phyloP scores from a whole-genome alignment of 768 basidiomycete species.

The Russula sp. region DNA sequence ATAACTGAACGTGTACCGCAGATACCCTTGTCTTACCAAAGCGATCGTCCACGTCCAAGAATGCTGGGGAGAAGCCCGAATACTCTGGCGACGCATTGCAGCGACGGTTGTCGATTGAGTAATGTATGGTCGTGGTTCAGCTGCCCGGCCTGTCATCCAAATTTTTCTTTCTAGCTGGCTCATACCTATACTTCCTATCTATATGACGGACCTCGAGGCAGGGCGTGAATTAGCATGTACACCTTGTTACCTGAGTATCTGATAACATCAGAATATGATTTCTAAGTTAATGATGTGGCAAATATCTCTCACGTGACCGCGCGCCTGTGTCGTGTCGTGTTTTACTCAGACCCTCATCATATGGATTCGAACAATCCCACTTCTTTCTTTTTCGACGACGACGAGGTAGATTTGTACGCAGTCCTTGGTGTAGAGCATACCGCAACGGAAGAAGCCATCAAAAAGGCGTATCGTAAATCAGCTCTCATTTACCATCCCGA shows the following conservation, averaged over 20 bases:
- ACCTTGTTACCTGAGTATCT: no score
- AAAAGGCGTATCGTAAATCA: slow-evolving; percentile 76
- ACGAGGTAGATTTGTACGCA: slow-evolving; percentile 75
- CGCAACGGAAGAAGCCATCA: slow-evolving; percentile 62
- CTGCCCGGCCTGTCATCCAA: neutral
- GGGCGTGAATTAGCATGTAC: no score
- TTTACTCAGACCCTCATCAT: neutral
- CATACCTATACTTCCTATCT: neutral
- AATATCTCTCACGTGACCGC: slow-evolving; percentile 7
- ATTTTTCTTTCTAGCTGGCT: neutral
- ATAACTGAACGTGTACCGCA: slow-evolving; percentile 7
- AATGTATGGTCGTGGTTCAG: neutral
- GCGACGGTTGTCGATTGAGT: slow-evolving; percentile 76
- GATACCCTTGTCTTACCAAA: slow-evolving; percentile 18
- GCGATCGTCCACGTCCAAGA: slow-evolving; percentile 17
- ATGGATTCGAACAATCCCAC: slow-evolving; percentile 56
- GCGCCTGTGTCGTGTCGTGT: neutral
- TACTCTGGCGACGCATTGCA: slow-evolving; percentile 50
- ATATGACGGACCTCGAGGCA: neutral
- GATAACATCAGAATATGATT: no score
- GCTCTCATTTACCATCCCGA: slow-evolving; percentile 88
- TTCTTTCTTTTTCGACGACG: slow-evolving; percentile 67
- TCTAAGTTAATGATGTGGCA: no score
- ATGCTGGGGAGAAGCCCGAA: slow-evolving; percentile 40
- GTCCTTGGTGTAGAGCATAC: slow-evolving; percentile 53